Conservation (phyloP, 2,329 filamentous ascomycete genomes). For the Pseudogymnoascus sp. region DNA sequence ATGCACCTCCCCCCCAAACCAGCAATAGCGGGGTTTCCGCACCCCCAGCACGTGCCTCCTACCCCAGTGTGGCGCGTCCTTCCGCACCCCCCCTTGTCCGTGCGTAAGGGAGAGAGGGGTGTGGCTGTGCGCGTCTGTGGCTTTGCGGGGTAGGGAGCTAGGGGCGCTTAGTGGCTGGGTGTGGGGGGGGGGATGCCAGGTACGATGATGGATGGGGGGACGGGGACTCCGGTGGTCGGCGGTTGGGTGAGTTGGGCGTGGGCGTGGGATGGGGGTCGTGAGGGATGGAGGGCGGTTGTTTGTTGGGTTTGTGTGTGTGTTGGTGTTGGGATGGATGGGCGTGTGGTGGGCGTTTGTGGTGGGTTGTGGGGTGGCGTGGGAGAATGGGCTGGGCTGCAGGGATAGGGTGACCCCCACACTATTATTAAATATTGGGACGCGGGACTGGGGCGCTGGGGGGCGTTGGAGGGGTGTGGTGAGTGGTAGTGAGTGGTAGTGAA, state of each 20-base stretch:
- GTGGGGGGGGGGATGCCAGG: background rate
- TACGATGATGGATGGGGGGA: background rate
- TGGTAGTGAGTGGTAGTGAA: background rate
- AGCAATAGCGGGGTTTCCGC: background rate
- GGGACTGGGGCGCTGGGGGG: background rate
- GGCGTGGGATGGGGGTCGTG: background rate
- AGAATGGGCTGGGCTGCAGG: background rate
- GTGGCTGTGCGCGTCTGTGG: background rate
- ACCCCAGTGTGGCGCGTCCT: background rate
- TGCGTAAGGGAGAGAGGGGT: no score
- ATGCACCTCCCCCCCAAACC: background rate
- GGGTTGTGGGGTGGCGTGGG: slow-evolving; percentile 1
- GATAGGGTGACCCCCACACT: slow-evolving; percentile 1
- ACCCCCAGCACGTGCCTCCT: background rate
- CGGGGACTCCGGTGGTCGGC: background rate
- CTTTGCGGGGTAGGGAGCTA: slow-evolving; percentile 1
- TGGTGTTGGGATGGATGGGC: no score
- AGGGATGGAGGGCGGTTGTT: background rate
- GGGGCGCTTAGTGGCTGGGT: background rate
- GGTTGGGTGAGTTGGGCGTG: background rate
- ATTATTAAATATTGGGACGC: slow-evolving; percentile 8
- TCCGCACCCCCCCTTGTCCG: background rate
- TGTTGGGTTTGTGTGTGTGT: background rate
- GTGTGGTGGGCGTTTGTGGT: background rate
- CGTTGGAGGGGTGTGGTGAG: background rate